Evolutionary conservation across 352 stramenopile species (phyloP), one percentile per base, ranked within the genome.

Genomic region (Phytophthora pinifolia): DNA sequence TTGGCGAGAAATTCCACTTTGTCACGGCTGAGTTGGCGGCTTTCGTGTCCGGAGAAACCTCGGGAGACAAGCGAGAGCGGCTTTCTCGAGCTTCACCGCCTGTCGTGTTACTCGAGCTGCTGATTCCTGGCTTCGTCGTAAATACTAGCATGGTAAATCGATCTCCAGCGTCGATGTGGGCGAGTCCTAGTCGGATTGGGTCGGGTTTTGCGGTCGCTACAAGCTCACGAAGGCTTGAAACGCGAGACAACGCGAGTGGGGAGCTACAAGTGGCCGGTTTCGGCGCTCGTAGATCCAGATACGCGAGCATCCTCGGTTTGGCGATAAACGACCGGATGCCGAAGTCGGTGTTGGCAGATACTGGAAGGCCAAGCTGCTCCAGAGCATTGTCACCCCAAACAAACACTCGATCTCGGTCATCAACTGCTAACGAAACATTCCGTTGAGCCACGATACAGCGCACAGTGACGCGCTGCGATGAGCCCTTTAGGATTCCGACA

Each of bases 141-240:
- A 86, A 84, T 17, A 83, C 51, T 2, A 88, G 46, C 22, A 79
- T 44, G 3, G 67, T 79, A 27, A 81, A 88, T 7, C 56, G 58
- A 30, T 78, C 69, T n/a, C 75, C 76, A 7, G 66, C 62, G 4
- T 70, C 65, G 0, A 86, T 18, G 25, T 79, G 65, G 0, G 55
- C 58, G 12, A 88, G 62, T 15, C 52, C 55, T 12, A 77, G 56
- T 1, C 73, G 63, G 18, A 75, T 62, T 9, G 67, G 62, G 6
- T 56, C 43, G 9, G 48, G 39, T 14, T 53, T 59, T 14, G 57
- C 51, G 1, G 56, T 41, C 17, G 62, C 48, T 22, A 80, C 61
- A 3, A 72, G 58, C 18, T 78, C 54, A 14, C 67, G 64, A n/a
- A 85, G 54, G 30, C 53, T 69, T 15, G 41, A 51, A 5, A 61